Evolutionary conservation across 176 grass and related monocot genomes (phyloP).

Genomic region (Oryza glumipatula): DNA sequence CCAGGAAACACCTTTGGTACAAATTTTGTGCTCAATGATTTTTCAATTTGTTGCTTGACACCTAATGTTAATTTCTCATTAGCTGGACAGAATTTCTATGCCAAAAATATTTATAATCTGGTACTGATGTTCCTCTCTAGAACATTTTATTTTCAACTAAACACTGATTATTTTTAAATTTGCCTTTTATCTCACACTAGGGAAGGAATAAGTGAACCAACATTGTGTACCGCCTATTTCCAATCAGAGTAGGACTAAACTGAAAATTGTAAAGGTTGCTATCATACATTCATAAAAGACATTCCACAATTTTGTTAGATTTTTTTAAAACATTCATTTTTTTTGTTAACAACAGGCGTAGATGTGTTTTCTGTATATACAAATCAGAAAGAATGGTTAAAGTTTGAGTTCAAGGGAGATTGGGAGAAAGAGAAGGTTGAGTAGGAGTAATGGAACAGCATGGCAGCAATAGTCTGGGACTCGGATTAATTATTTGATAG

Average conservation of each 20-base stretch:
- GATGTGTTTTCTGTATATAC: background rate
- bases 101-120: background rate
- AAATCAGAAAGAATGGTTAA: background rate
- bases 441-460: background rate
- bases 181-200: background rate
- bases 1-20: constrained; percentile 63
- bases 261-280: background rate
- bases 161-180: background rate
- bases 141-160: background rate
- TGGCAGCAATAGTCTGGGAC: background rate
- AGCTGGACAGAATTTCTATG: background rate
- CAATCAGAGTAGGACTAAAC: background rate
- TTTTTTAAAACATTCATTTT: background rate
- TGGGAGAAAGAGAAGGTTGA: background rate
- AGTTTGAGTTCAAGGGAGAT: background rate
- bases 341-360: background rate
- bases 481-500: constrained; percentile 21
- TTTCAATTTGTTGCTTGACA: constrained; percentile 14
- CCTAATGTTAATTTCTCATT: background rate
- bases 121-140: background rate
- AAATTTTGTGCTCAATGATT: constrained; percentile 21
- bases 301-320: background rate
- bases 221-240: background rate
- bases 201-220: background rate
- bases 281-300: background rate